These are phyloP conservation scores for Speleostelium caveatum DNA, from an alignment of 78 protist genomes.

Conservation along the genomic window DNA sequence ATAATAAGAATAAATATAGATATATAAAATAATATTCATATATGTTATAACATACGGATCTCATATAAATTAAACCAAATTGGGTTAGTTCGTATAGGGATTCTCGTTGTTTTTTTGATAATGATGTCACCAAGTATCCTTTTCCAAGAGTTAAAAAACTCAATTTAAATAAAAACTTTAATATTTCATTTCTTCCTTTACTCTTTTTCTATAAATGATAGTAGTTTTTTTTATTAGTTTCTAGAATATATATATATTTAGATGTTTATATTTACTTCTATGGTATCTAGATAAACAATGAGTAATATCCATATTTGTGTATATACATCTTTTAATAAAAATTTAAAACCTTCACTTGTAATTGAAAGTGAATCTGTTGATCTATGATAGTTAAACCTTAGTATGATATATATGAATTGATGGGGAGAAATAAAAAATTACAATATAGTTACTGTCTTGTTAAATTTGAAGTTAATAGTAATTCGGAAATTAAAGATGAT, in stretches of 20 bases:
- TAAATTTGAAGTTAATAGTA: slow-evolving; percentile 26
- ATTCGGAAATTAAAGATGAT: slow-evolving; percentile 32
- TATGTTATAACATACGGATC: not conserved
- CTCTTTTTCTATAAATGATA: slow-evolving; percentile 1
- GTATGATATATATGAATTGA: no score
- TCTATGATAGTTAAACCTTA: not conserved
- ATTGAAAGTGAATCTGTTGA: slow-evolving; percentile 8
- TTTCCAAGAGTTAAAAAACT: slow-evolving; percentile 24
- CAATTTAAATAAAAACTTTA: slow-evolving; percentile 22
- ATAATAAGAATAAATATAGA: no score
- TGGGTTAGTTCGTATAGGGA: slow-evolving; percentile 4
- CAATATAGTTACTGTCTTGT: slow-evolving; percentile 15
- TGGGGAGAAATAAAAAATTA: no score
- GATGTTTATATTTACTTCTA: not conserved
- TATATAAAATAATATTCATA: not conserved
- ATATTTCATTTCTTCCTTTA: not conserved
- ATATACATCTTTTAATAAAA: slow-evolving; percentile 45
- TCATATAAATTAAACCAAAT: slow-evolving; percentile 43
- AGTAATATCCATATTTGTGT: slow-evolving; percentile 63
- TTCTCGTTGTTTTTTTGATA: not conserved
- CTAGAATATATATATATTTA: not conserved
- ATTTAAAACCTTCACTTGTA: slow-evolving; percentile 60
- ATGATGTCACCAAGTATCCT: not conserved
- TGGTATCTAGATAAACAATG: slow-evolving; percentile 33
- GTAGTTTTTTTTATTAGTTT: not conserved